A percentile compares a stretch with the other conserved stretches of the same genome.
Evolutionary conservation across 306 rosid species (phyloP).

Genomic region (Glycyrrhiza uralensis): DNA sequence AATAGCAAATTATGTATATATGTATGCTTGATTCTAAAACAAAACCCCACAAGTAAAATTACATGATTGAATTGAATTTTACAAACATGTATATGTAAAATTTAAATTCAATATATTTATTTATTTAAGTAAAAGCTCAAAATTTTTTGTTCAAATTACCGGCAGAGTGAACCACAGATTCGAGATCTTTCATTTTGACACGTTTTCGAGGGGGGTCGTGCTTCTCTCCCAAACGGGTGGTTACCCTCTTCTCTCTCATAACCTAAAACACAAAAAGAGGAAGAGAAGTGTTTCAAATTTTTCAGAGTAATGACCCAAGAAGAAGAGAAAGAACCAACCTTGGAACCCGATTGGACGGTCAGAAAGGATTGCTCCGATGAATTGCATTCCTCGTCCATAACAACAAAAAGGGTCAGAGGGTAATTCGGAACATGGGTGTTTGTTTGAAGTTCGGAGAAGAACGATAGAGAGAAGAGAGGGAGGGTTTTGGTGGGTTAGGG

Average conservation of each 20-base stretch:
- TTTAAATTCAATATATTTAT: not conserved
- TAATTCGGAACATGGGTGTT: not conserved
- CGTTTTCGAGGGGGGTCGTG: conserved; percentile 43
- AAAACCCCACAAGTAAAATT: no score
- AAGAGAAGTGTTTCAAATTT: not conserved
- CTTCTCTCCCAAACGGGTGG: conserved; percentile 31
- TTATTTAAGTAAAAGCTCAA: not conserved
- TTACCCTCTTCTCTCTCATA: conserved; percentile 51
- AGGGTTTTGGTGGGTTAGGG: conserved; percentile 18
- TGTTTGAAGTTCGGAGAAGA: not conserved
- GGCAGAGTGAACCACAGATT: conserved; percentile 45
- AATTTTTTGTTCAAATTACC: conserved; percentile 44
- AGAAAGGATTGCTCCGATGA: conserved; percentile 21
- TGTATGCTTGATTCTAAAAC: no score
- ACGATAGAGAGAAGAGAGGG: not conserved
- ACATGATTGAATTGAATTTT: no score
- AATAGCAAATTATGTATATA: conserved; percentile 10
- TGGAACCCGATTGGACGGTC: conserved; percentile 37
- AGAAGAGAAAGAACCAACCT: conserved; percentile 38
- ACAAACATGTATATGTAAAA: not conserved
- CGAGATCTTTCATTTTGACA: conserved; percentile 70
- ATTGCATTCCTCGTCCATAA: conserved; percentile 42
- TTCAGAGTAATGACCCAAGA: not conserved
- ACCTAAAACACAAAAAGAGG: conserved; percentile 30
- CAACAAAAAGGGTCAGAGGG: not conserved